Base-by-base conservation (phyloP, 345 rosid species). In the Populus nigra region DNA sequence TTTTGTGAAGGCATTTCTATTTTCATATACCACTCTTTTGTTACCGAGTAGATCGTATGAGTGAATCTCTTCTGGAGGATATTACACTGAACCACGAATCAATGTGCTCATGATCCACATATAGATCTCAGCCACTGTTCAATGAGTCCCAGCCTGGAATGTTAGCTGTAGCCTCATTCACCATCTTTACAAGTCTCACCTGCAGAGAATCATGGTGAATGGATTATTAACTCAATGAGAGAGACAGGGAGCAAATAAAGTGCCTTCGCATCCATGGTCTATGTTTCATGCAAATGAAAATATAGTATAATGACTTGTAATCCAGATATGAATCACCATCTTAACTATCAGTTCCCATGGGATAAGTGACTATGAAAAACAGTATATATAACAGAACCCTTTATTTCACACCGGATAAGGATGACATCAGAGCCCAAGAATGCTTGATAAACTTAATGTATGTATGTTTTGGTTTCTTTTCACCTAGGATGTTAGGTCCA, bases 151-250 rank as follows among this genome's bases (percentile, higher is more conserved):
- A 91, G 65, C 85, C 84, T 0, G 91, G 91, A 83, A 91, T 91
- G 53, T 91, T 90, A 47, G 91, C 90, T 7, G 90, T 89, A 45
- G 93, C 96, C 84, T 89, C 92, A 3, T 91, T 91, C 78, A 91
- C 85, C 92, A 85, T 84, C 79, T 81, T 88, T 84, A 90, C 92
- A 33, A 91, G 85, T 65, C 84, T 87, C 82, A 87, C 90, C 96
- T 90, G 90, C 16, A 69, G 45, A 69, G 20, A 69, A 69, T 41
- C 33, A 69, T 13, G 20, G 12, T 68, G 45, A 38, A 68, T 8
- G 25, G 41, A 59, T 59, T n/a, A 4, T 10, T 1, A 23, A 23
- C 29, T 23, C 29, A 11, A 11, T 23, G 16, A 59, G 65, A 59
- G 13, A 23, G 63, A 8, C 45, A 12, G 25, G 9, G 41, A 4